Evolutionary conservation across 768 basidiomycete genomes (phyloP).

Genomic region (Steccherinum ochraceum): DNA sequence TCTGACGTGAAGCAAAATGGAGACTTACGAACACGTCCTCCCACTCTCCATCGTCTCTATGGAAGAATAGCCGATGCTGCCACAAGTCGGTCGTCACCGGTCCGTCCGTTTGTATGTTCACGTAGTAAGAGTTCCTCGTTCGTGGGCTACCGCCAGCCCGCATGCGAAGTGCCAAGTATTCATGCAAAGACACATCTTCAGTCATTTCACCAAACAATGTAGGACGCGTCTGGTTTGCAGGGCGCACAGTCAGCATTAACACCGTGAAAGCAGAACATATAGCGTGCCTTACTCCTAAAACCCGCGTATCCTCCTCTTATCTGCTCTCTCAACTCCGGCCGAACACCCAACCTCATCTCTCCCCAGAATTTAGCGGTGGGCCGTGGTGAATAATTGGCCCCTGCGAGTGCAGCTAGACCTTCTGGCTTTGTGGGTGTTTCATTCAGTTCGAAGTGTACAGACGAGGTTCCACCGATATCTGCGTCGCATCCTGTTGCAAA

Average conservation of each 20-base stretch:
- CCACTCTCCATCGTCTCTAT: constrained; percentile 60
- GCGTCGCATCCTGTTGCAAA: constrained; percentile 79
- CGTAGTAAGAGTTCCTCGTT: constrained; percentile 81
- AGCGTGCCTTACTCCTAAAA: constrained; percentile 72
- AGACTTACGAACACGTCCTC: constrained; percentile 71
- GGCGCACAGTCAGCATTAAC: neutral
- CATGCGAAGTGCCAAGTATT: constrained; percentile 75
- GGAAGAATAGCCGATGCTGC: constrained; percentile 89
- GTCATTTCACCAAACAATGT: constrained; percentile 81
- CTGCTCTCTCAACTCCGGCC: constrained; percentile 56
- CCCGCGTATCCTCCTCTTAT: constrained; percentile 87
- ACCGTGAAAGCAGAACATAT: neutral
- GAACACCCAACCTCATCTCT: constrained; percentile 65
- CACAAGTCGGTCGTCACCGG: constrained; percentile 80
- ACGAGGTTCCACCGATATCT: constrained; percentile 83
- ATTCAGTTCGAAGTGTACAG: constrained; percentile 71
- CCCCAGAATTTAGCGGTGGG: constrained; percentile 74
- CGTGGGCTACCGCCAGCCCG: constrained; percentile 71
- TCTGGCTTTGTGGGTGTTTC: constrained; percentile 33
- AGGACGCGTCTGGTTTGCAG: constrained; percentile 48
- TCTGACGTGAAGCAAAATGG: constrained; percentile 6
- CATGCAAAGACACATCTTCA: constrained; percentile 79
- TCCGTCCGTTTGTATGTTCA: constrained; percentile 89
- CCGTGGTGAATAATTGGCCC: constrained; percentile 15
- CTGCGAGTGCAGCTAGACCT: neutral